Base-by-base conservation (phyloP, 148 eudicot species). In the Heliosperma pusillum region DNA sequence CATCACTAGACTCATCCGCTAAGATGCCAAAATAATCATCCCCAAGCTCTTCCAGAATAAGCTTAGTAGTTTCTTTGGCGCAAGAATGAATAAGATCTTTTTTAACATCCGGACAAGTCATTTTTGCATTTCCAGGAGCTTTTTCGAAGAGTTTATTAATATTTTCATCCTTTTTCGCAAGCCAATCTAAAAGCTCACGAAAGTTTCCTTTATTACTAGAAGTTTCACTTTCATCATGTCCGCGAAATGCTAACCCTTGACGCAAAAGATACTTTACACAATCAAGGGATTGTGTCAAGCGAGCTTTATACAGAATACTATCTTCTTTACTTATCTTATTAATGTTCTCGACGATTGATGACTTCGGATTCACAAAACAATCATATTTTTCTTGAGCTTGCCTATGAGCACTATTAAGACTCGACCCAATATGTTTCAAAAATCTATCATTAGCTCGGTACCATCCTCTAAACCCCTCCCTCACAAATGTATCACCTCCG, bases 1-100 rank as follows among this genome's bases (percentile, higher is more conserved):
- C 50, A 27, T 70, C 59, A 62, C 59, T n/a, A 15, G 52, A 75
- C 16, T 74, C 74, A 69, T 74, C 74, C 47, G 71, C 47, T 17
- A 69, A 44, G 17, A 79, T 74, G 0, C 53, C 65, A 33, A 79
- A 79, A 2, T 44, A 13, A 0, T 8, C 66, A 77, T 68, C 71
- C 4, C 74, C 77, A 45, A 58, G 17, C 6, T 77, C 71, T 24
- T 24, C 60, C 4, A 81, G 6, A 15, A 74, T 74, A 20, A 36
- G 58, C 19, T 29, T 71, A 22, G 62, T 22, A 0, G 69, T 82
- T 74, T 66, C 15, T 6, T 30, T 10, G 5, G 82, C 76, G 45
- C 64, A 71, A 45, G 57, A 52, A 27, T 29, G 40, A 13, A 71
- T 55, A 27, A 71, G 45, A 17, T 71, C 44, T 26, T 55, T 71